Percentiles rank a stretch among this genome's conserved stretches.
These are phyloP conservation scores for Anthracocystis walkeri DNA, from an alignment of 1,284 basidiomycete genomes.

Conservation along the genomic window DNA sequence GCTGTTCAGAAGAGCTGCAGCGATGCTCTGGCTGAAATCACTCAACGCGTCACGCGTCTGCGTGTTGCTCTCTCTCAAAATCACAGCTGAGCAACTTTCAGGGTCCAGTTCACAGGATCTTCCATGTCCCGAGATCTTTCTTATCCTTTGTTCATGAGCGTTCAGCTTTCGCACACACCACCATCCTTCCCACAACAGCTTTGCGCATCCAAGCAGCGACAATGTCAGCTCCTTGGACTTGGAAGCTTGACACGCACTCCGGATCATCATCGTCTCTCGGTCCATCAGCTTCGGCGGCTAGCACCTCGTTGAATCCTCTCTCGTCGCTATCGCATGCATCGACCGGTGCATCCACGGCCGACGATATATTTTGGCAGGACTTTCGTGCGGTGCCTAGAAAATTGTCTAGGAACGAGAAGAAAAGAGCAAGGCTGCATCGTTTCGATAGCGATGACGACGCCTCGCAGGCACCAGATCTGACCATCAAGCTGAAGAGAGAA, in stretches of 20 bases:
- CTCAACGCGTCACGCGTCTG: constrained; percentile 32
- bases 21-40: not conserved
- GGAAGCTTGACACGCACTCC: constrained; percentile 24
- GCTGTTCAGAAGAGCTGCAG: too few relatives aligned
- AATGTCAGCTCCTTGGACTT: constrained; percentile 24
- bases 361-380: constrained; percentile 35
- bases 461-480: not conserved
- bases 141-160: not conserved
- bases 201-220: not conserved
- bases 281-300: constrained; percentile 12
- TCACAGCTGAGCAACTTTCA: constrained; percentile 1
- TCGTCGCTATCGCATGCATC: constrained; percentile 19
- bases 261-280: constrained; percentile 22
- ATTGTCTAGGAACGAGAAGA: not conserved
- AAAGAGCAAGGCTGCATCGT: constrained; percentile 16
- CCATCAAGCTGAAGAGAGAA: constrained; percentile 5
- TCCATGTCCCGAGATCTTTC: constrained; percentile 5
- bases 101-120: constrained; percentile 13
- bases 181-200: not conserved
- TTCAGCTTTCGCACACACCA: not conserved
- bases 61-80: constrained; percentile 12
- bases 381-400: constrained; percentile 5
- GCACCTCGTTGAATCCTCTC: constrained; percentile 14
- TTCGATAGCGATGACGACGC: constrained; percentile 22
- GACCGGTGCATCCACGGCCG: not conserved